A percentile compares a stretch with the other conserved stretches of the same genome.
phyloP scores from a whole-genome alignment of 192 early-diverging fungal genomes.

The Haplosporangium gracile region DNA sequence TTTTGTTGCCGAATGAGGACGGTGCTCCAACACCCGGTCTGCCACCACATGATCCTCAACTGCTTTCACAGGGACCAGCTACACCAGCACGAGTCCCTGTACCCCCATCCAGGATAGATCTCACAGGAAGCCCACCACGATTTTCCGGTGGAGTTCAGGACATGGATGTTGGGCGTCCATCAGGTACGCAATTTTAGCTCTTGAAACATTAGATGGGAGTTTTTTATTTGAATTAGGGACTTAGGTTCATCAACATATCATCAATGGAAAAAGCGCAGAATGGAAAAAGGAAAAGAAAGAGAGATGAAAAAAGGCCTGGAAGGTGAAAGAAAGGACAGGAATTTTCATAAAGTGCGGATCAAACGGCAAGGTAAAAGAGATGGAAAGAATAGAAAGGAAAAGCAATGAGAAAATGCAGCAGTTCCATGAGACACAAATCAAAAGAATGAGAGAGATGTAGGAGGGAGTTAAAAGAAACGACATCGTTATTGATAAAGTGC shows the following conservation, averaged over 20 bases:
- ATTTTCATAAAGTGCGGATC: no score
- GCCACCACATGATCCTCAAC: not conserved
- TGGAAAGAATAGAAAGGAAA: no score
- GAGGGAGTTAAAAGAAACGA: no score
- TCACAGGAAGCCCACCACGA: constrained; percentile 1
- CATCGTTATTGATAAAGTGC: no score
- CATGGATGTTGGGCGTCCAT: constrained; percentile 13
- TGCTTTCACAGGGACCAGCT: not conserved
- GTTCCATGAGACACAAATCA: no score
- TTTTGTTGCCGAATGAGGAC: constrained; percentile 51
- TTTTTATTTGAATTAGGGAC: not conserved
- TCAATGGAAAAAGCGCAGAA: no score
- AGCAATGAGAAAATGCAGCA: no score
- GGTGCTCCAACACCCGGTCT: not conserved
- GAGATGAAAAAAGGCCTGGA: no score
- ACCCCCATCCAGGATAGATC: not conserved
- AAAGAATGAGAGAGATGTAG: no score
- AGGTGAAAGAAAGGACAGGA: no score
- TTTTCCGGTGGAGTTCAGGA: not conserved
- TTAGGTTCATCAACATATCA: not conserved
- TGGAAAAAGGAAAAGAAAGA: no score
- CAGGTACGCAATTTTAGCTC: not conserved
- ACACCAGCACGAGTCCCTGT: not conserved
- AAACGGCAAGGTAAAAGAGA: no score
- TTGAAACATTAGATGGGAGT: not conserved